Conservation (phyloP, 805 yeast species). For the Lachancea nothofagi region DNA sequence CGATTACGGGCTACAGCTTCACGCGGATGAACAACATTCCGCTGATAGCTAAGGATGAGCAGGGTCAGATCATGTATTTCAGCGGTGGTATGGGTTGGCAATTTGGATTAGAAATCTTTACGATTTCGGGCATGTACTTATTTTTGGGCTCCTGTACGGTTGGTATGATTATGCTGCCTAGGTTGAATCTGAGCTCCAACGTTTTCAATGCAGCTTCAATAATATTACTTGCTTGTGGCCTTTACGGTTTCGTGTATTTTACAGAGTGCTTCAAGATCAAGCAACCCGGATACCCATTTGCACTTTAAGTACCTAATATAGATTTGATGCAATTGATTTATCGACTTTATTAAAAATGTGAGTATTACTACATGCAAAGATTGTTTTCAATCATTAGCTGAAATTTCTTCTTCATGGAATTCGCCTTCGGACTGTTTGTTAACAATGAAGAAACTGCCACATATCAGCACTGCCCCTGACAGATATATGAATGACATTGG, state of each 20-base stretch:
- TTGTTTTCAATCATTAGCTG: background rate
- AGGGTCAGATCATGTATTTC: conserved; percentile 48
- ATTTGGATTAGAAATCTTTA: conserved; percentile 60
- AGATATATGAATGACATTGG: conserved; percentile 57
- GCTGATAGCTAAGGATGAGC: conserved; percentile 48
- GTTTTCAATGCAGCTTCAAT: conserved; percentile 19
- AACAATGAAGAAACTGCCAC: conserved; percentile 76
- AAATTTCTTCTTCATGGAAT: background rate
- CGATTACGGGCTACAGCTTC: conserved; percentile 61
- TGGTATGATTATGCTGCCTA: conserved; percentile 37
- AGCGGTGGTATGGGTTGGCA: conserved; percentile 65
- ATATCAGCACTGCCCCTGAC: conserved; percentile 75
- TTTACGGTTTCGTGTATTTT: conserved; percentile 23
- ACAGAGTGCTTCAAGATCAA: conserved; percentile 26
- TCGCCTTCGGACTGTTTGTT: conserved; percentile 75
- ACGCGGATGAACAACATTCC: conserved; percentile 57
- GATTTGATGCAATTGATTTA: background rate
- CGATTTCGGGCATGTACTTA: conserved; percentile 48
- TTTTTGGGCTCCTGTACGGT: conserved; percentile 40
- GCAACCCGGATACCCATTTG: conserved; percentile 27
- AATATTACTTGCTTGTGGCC: conserved; percentile 14
- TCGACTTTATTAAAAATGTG: conserved; percentile 1
- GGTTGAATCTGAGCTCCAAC: conserved; percentile 15
- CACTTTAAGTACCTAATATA: conserved; percentile 10
- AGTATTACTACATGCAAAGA: conserved; percentile 3